Evolutionary conservation across 768 basidiomycete genomes (phyloP), one percentile per base, ranked within the genome.

Genomic region (Mycena amicta): DNA sequence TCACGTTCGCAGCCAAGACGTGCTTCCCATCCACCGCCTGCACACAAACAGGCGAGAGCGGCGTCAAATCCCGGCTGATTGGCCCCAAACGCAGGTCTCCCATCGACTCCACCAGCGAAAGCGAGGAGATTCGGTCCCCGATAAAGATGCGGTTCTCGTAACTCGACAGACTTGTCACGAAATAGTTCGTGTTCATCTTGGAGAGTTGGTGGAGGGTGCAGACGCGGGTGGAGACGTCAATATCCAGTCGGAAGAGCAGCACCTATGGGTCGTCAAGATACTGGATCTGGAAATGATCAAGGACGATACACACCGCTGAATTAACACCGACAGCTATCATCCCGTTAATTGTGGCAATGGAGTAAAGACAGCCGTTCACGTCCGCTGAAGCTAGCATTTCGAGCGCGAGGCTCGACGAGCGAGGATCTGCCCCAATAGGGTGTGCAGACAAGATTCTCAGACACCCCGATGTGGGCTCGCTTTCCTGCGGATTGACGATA

Each of bases 171-270:
- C 83, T 86, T 3, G 83, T 85, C 27, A 95, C 84, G 56, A 90
- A 60, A 72, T 95, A 94, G 55, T 91, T 93, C 68, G 93, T 90
- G 62, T 89, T 86, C 88, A 92, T 95, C 37, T 82, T 76, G 0
- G 82, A 70, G 5, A 84, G 64, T 28, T 76, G 74, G 37, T 76
- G 66, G 15, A 90, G 69, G 4, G 67, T 66, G 61, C 74, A 71
- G 1, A 70, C 61, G 30, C 74, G 63, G 16, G 75, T 63, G 31
- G 66, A 64, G 11, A 70, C 66, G n/a, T 76, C 67, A 50, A 60
- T 68, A 41, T 78, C 75, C 2, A 84, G 69, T 5, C 74, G 69
- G 59, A 74, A 83, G 28, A 83, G 68, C 47, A 80, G 64, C n/a
- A 89, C 75, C 82, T 84, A 59, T 22, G 26, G 23, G 18, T n/a